Conservation (phyloP, 805 yeast species). For the Zygosaccharomyces pseudorouxii region DNA sequence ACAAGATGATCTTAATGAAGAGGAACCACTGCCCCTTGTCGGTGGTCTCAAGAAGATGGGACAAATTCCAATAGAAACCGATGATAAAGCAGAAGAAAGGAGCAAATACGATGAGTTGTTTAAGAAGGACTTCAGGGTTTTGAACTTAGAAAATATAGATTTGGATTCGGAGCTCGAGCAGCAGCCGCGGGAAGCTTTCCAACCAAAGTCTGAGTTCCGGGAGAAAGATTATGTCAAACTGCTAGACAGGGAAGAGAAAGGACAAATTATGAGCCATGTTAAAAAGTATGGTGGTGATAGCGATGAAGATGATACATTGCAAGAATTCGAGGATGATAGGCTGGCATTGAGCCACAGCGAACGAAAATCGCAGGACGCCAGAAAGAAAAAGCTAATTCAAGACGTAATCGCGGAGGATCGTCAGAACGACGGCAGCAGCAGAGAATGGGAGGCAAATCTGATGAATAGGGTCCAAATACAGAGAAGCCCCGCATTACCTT, state of each 20-base stretch:
- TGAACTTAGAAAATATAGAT: conserved; percentile 23
- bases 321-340: conserved; percentile 26
- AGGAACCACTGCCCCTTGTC: conserved; percentile 5
- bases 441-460: conserved; percentile 19
- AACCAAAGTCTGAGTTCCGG: conserved; percentile 5
- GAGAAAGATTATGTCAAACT: conserved; percentile 29
- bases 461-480: conserved; percentile 9
- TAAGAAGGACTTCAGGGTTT: conserved; percentile 8
- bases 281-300: conserved; percentile 18
- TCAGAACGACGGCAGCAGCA: conserved; percentile 6
- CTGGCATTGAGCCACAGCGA: conserved; percentile 26
- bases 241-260: conserved; percentile 27
- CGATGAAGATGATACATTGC: conserved; percentile 13
- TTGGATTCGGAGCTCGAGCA: background rate
- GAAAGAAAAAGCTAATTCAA: conserved; percentile 19
- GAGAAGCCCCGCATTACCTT: background rate
- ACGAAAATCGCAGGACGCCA: conserved; percentile 4
- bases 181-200: conserved; percentile 2
- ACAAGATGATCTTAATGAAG: conserved; percentile 10
- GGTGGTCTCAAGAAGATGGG: conserved; percentile 7
- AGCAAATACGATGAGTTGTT: conserved; percentile 7
- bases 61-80: background rate
- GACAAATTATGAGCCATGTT: conserved; percentile 23
- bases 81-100: background rate
- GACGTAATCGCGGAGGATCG: conserved; percentile 14